Percentiles rank a stretch among this genome's conserved stretches.
Evolutionary conservation across 2,329 filamentous ascomycete genomes (phyloP).

Genomic region (Aspergillus fumigatus): DNA sequence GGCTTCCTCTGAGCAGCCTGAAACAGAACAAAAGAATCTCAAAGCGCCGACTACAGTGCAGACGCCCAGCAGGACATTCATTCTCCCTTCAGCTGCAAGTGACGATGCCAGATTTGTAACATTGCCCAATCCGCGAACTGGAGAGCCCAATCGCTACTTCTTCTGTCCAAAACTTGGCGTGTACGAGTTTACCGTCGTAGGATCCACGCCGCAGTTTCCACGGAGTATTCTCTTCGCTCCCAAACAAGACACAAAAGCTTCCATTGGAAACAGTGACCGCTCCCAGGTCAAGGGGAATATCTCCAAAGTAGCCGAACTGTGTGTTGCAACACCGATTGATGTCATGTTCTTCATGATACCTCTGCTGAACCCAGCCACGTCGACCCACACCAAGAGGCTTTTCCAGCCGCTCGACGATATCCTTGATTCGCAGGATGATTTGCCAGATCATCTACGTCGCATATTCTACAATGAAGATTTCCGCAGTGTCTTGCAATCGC

Average conservation of each 20-base stretch:
- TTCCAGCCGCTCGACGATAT: conserved; percentile 49
- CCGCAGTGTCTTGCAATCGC: conserved; percentile 52
- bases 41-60: conserved; percentile 20
- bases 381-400: conserved; percentile 34
- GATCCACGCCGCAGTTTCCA: conserved; percentile 46
- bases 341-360: conserved; percentile 79
- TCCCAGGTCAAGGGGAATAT: conserved; percentile 46
- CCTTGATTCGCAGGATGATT: conserved; percentile 41
- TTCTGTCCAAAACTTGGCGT: conserved; percentile 57
- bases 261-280: conserved; percentile 13
- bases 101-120: conserved; percentile 52
- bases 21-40: conserved; percentile 15
- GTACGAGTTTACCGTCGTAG: conserved; percentile 58
- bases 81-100: conserved; percentile 52
- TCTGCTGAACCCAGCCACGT: conserved; percentile 52
- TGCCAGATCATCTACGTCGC: conserved; percentile 38
- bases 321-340: conserved; percentile 79
- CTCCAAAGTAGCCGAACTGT: conserved; percentile 67
- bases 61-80: conserved; percentile 47
- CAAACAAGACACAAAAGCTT: conserved; percentile 5
- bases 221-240: conserved; percentile 54
- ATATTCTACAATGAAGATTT: conserved; percentile 37
- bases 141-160: conserved; percentile 48
- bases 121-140: conserved; percentile 51
- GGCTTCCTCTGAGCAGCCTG: conserved; percentile 8